phyloP scores from a whole-genome alignment of 257 asterid species.

The Solanum sitiens region DNA sequence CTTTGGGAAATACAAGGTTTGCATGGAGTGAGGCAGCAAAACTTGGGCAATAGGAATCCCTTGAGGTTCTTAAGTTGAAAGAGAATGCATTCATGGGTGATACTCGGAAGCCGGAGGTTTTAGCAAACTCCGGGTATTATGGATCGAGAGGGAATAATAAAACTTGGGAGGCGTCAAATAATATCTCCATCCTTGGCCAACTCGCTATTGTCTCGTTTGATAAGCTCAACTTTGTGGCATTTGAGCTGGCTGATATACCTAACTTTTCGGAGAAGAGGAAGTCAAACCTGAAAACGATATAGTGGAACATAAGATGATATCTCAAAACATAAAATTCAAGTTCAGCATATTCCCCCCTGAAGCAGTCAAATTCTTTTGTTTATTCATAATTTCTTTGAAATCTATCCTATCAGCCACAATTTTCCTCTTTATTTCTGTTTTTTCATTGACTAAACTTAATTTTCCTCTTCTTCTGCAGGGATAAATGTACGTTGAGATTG shows the following conservation, averaged over 20 bases:
- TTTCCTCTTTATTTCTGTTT: no score
- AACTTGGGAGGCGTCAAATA: background rate
- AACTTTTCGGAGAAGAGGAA: background rate
- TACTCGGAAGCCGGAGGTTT: background rate
- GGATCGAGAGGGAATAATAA: background rate
- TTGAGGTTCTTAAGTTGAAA: constrained; percentile 34
- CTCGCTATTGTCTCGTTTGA: background rate
- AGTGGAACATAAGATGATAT: background rate
- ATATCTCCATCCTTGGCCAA: background rate
- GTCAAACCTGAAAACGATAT: background rate
- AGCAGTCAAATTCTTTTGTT: no score
- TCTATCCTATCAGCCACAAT: no score
- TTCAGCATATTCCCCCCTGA: background rate
- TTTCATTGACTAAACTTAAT: no score
- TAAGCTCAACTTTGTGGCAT: background rate
- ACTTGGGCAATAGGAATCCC: constrained; percentile 35
- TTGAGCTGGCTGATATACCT: background rate
- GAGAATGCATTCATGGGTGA: background rate
- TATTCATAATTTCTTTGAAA: no score
- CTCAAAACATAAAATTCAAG: background rate
- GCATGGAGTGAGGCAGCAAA: constrained; percentile 38
- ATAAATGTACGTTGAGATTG: no score
- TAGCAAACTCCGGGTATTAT: background rate
- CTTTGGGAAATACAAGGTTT: constrained; percentile 28
- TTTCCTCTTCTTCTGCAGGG: no score